Evolutionary conservation across 441 rosid genomes (phyloP).

Genomic region (Brassica balearica): DNA sequence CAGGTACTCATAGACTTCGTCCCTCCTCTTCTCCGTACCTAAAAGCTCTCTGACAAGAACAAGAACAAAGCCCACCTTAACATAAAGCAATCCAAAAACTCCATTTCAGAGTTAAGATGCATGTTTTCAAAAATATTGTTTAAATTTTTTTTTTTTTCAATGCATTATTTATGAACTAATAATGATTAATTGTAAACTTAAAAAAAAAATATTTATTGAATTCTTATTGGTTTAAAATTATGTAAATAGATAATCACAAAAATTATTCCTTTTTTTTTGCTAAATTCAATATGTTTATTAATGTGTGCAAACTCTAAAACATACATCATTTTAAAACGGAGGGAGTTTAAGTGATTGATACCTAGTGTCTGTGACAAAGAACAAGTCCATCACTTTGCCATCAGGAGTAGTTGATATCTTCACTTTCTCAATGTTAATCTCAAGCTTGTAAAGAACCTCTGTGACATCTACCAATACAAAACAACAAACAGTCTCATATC

Average conservation of each 20-base stretch:
- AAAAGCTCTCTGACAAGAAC: constrained; percentile 69
- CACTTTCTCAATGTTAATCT: constrained; percentile 84
- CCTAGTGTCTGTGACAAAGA: constrained; percentile 94
- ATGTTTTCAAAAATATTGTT: no score
- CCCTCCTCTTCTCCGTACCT: constrained; percentile 74
- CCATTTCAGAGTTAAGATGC: neutral
- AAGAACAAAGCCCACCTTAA: constrained; percentile 17
- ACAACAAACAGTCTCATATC: constrained; percentile 14
- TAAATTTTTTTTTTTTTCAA: no score
- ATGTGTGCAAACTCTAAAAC: no score
- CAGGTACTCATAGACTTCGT: constrained; percentile 55
- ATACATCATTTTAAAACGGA: no score
- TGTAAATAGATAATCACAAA: no score
- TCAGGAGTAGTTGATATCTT: constrained; percentile 97
- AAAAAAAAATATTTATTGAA: no score
- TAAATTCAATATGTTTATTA: no score
- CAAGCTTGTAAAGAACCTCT: constrained; percentile 74
- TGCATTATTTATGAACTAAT: no score
- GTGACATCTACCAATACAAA: constrained; percentile 73
- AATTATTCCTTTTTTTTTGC: no score
- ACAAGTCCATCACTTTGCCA: constrained; percentile 88
- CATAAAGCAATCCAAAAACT: neutral
- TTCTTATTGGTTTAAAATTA: no score
- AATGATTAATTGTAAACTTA: no score
- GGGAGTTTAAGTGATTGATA: constrained; percentile 27